Conservation (phyloP, 306 rosid genomes). For the Argentina anserina region DNA sequence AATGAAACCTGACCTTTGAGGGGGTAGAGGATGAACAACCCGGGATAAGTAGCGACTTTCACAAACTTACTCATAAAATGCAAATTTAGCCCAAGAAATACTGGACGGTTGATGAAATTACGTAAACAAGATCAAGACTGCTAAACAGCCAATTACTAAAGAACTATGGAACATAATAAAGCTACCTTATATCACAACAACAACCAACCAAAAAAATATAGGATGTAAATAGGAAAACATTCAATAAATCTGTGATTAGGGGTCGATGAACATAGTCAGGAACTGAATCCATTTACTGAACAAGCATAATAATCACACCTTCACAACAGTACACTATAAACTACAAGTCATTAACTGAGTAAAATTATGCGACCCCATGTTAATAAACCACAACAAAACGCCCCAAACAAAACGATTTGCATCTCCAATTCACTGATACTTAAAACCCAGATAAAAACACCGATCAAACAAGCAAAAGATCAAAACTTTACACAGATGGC, state of each 20-base stretch:
- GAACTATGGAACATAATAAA: too few relatives aligned
- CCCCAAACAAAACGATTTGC: background rate
- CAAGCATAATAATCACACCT: background rate
- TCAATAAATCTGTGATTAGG: background rate
- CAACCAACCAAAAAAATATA: background rate
- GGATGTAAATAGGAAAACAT: background rate
- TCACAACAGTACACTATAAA: background rate
- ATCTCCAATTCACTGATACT: conserved; percentile 5
- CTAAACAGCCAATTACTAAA: too few relatives aligned
- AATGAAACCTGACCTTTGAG: background rate
- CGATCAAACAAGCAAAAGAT: conserved; percentile 12
- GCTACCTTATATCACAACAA: background rate
- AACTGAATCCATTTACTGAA: conserved; percentile 15
- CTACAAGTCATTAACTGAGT: background rate
- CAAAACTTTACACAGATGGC: background rate
- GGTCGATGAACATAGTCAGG: conserved; percentile 14
- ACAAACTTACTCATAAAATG: background rate
- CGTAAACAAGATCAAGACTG: too few relatives aligned
- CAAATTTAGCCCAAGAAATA: background rate
- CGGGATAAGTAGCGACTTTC: background rate
- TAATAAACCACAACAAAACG: background rate
- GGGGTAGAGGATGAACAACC: background rate
- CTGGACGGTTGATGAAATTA: background rate
- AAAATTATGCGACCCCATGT: background rate
- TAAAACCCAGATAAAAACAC: conserved; percentile 17